phyloP scores from a whole-genome alignment of 805 yeast species.

The Nadsonia fulvescens region DNA sequence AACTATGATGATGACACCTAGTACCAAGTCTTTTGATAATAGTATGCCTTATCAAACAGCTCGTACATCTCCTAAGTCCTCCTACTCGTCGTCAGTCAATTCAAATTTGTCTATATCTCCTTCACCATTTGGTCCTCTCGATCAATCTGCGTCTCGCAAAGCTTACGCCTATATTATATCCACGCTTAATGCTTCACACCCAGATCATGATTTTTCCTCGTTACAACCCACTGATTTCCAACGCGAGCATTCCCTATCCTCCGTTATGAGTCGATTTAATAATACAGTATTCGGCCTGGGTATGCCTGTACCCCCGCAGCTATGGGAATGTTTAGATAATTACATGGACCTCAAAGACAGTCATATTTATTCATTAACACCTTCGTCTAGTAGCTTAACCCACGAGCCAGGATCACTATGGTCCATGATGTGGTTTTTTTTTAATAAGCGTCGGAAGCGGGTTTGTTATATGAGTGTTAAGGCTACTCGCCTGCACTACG shows the following conservation, averaged over 20 bases:
- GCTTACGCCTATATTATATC: slow-evolving; percentile 84
- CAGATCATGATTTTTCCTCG: slow-evolving; percentile 86
- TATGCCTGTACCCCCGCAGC: slow-evolving; percentile 34
- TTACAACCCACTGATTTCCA: slow-evolving; percentile 64
- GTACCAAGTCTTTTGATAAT: too few species aligned
- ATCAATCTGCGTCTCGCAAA: slow-evolving; percentile 68
- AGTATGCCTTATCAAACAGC: too few species aligned
- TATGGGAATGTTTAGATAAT: slow-evolving; percentile 76
- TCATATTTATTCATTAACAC: slow-evolving; percentile 22
- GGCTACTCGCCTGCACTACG: slow-evolving; percentile 30
- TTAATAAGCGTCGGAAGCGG: slow-evolving; percentile 78
- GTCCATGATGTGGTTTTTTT: slow-evolving; percentile 80
- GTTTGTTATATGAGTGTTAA: slow-evolving; percentile 72
- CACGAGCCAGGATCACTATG: slow-evolving; percentile 47
- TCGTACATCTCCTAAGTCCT: too few species aligned
- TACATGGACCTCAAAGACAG: slow-evolving; percentile 59
- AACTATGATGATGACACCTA: too few species aligned
- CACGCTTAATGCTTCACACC: slow-evolving; percentile 78
- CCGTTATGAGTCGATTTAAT: slow-evolving; percentile 47
- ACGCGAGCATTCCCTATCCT: slow-evolving; percentile 24
- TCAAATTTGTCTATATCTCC: slow-evolving; percentile 12
- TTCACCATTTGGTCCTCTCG: slow-evolving; percentile 81
- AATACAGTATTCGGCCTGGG: slow-evolving; percentile 50
- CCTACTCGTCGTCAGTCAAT: too few species aligned
- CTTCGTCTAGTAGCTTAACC: slow-evolving; percentile 40